Base-by-base conservation (phyloP, 768 basidiomycete species). In the Suillus paluster region DNA sequence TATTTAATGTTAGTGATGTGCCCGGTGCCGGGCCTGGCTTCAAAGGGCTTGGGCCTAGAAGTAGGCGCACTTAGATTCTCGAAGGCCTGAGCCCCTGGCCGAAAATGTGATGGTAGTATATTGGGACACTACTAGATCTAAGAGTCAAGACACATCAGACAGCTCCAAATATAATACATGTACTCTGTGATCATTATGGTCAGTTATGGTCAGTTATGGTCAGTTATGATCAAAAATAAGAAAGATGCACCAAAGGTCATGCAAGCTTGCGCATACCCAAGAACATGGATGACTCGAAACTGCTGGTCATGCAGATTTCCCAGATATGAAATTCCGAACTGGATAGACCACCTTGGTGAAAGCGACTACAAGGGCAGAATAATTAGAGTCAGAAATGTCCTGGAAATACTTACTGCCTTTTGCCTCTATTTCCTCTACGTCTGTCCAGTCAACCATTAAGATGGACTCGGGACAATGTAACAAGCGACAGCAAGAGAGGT, bases 261-360 rank as follows among this genome's bases (percentile, higher is more conserved):
- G 84, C 81, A 64, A 89, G 84, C 67, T 76, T 81, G 49, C 88
- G 83, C 58, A 81, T 79, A n/a, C 82, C 69, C 33, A 79, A 81
- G 45, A 90, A 60, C 36, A 91, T 71, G 30, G 89, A 88, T 83
- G 83, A 84, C 67, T 92, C 90, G 64, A 92, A 91, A 63, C 81
- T 80, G 60, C 74, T 83, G 17, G 90, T 89, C 66, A 80, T 75
- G 64, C 86, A 79, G 45, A 91, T 63, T 68, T 91, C 90, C 88
- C 88, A 91, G 33, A 87, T 57, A 65, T 88, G n/a, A 88, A 54
- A 88, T 72, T 19, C 90, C 90, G 63, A 86, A 87, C 58, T 89
- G 79, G n/a, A 78, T 87, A 87, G 30, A 88, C 80, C 45, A 89
- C 71, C 66, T 86, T 85, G 48, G 77, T 77, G 68, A 90, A 89